Base-by-base conservation (phyloP, 2,329 filamentous ascomycete species). In the Verticillium zaregamsianum region DNA sequence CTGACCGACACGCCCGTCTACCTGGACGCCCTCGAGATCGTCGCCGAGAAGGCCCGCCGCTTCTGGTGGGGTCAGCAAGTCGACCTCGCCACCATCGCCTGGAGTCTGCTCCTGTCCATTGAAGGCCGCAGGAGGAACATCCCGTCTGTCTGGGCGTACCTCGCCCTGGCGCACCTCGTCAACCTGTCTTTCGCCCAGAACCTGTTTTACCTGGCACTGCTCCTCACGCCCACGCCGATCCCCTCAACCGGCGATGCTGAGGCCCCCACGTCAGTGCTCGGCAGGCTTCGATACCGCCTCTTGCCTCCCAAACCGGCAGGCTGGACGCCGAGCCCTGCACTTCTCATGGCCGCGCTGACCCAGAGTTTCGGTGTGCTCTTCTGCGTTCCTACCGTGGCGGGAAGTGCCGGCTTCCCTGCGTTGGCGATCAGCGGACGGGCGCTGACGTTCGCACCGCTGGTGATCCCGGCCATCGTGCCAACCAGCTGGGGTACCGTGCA, bases 11-110 rank as follows among this genome's bases (percentile, higher is more conserved):
- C 80, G 2, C 77, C 83, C 28, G 69, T 87, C 25, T 78, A 82
- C 64, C 72, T 72, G 9, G 82, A 86, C 69, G 79, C 80, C 12
- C 76, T 86, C 62, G 80, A 84, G 63, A 82, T 86, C 28, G 74
- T 86, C 5, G 77, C 82, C 7, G 81, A 83, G 67, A 82, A 79
- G 58, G 76, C 80, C 3, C 80, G 82, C 57, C 80, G 84, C 17
- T 82, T 86, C 68, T 86, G 86, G 80, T 89, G 86, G 82, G 84
- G 82, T 7, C 84, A 85, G 64, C 86, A 89, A 72, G 76, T 85
- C 54, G 83, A 86, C 62, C 74, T 85, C 14, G 81, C 79, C 32
- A 76, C 81, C 14, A 74, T 83, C 33, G 79, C 83, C 1, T 87
- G 82, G 78, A 83, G 81, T 60, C 73, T 85, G 55, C 81, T 87